These are phyloP conservation scores for Zasmidium citrigriseum DNA, from an alignment of 2,329 filamentous ascomycete species.

Conservation along the genomic window DNA sequence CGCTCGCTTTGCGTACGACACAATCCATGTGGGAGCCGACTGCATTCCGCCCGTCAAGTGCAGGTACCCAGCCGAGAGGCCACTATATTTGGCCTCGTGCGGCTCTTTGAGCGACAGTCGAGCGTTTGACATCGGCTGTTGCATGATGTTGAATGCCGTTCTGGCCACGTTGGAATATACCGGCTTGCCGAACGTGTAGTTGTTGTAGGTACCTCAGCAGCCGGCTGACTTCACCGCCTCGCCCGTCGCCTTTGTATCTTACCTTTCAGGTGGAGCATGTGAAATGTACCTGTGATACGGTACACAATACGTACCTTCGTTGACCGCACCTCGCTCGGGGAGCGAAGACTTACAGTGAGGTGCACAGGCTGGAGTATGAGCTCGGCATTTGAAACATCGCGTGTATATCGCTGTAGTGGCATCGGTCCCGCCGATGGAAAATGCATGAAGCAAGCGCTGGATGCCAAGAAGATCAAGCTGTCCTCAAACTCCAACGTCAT, in stretches of 20 bases:
- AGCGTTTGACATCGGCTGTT: not conserved
- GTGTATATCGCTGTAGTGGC: not conserved
- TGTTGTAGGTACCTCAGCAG: not conserved
- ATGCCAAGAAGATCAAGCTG: too few species aligned
- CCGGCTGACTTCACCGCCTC: not conserved
- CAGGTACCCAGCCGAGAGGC: not conserved
- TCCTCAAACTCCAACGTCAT: too few species aligned
- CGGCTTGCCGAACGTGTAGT: not conserved
- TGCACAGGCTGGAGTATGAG: not conserved
- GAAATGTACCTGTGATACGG: not conserved
- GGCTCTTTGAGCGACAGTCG: not conserved
- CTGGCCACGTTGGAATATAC: not conserved
- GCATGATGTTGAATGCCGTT: not conserved
- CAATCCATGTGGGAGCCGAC: not conserved
- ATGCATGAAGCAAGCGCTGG: too few species aligned
- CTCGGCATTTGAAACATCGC: not conserved
- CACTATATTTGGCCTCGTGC: not conserved
- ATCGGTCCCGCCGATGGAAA: too few species aligned
- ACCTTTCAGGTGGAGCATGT: not conserved
- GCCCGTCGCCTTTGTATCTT: not conserved
- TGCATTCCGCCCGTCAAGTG: not conserved
- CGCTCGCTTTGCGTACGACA: not conserved
- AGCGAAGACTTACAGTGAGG: not conserved
- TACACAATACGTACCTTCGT: not conserved
- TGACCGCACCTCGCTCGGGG: not conserved